These are phyloP conservation scores for Trichophyton mentagrophytes DNA, from an alignment of 2,329 filamentous ascomycete genomes.

Conservation along the genomic window DNA sequence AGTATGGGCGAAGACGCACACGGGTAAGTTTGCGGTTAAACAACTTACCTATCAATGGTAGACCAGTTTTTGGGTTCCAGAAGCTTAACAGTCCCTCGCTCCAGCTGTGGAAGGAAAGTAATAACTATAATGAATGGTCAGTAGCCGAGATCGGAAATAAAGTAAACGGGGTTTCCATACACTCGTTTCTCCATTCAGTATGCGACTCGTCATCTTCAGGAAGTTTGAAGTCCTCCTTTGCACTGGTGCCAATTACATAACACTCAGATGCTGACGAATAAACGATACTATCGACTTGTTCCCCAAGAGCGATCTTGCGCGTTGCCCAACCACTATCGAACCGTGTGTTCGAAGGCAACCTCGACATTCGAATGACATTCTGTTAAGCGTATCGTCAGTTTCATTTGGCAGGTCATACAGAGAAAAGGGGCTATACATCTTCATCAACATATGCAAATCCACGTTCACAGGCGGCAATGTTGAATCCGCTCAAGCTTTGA, in stretches of 20 bases:
- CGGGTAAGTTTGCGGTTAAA: not conserved
- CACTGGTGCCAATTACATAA: constrained; percentile 64
- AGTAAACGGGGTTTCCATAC: constrained; percentile 18
- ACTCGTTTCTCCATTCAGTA: constrained; percentile 64
- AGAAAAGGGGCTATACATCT: constrained; percentile 24
- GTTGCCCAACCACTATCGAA: constrained; percentile 68
- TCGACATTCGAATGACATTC: constrained; percentile 60
- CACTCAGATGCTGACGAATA: constrained; percentile 64
- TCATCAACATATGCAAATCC: constrained; percentile 75
- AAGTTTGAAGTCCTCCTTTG: constrained; percentile 59
- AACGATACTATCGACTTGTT: constrained; percentile 59
- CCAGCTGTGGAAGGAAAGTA: constrained; percentile 51
- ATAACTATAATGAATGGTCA: constrained; percentile 28
- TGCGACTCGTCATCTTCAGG: constrained; percentile 79
- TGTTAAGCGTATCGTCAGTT: constrained; percentile 19
- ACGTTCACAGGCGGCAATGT: constrained; percentile 62
- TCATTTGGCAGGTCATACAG: not conserved
- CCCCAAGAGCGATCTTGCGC: constrained; percentile 54
- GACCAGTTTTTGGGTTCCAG: constrained; percentile 65
- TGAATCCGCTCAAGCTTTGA: constrained; percentile 59
- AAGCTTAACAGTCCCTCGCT: constrained; percentile 63
- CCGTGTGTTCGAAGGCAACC: constrained; percentile 54
- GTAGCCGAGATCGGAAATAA: not conserved
- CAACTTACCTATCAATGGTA: constrained; percentile 53
- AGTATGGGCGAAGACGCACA: not conserved